Evolutionary conservation across 441 rosid genomes (phyloP), one percentile per base, ranked within the genome.

Genomic region (Hypseocharis bilobata): DNA sequence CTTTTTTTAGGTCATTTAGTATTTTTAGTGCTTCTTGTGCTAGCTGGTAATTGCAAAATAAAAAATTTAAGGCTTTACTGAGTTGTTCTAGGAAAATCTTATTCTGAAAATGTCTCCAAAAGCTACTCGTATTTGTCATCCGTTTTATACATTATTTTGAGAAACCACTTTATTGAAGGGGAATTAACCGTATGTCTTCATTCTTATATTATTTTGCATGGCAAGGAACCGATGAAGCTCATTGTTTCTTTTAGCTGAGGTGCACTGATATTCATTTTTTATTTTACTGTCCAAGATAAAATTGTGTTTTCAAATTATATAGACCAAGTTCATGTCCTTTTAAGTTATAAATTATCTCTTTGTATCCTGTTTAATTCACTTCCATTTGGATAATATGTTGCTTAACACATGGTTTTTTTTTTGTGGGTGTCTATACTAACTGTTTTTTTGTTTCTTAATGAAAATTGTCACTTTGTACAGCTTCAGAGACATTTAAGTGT

Each of bases 401-500:
- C 55, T 69, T 20, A 2, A 29, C 27, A 58, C 20, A 3, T 34
- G 14, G 34, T 44, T 6, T 2, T 6, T 44, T 45, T 23, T 49
- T 49, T 49, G 55, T 20, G 13, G 49, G 49, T 49, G 25, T n/a
- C n/a, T 27, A 25, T 61, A 61, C 68, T 65, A 10, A 69, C 67
- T 62, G 47, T 61, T 63, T 60, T 52, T 3, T 23, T 23, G 23
- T 29, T 49, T 34, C n/a, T 45, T 13, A 42, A 0, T 66, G 30
- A 60, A 65, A 29, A 38, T 58, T 72, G 10, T 65, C 59, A 19
- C 22, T 40, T 2, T 44, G 42, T 78, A 75, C 87, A 92, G 98
- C 84, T 92, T 67, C 82, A 80, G 65, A 92, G 88, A 67, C 92
- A 89, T 75, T 74, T 88, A 63, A 88, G 90, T 74, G 72, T 59